These are phyloP conservation scores for Cicer chorassanicum DNA, from an alignment of 306 rosid genomes.

Conservation along the genomic window DNA sequence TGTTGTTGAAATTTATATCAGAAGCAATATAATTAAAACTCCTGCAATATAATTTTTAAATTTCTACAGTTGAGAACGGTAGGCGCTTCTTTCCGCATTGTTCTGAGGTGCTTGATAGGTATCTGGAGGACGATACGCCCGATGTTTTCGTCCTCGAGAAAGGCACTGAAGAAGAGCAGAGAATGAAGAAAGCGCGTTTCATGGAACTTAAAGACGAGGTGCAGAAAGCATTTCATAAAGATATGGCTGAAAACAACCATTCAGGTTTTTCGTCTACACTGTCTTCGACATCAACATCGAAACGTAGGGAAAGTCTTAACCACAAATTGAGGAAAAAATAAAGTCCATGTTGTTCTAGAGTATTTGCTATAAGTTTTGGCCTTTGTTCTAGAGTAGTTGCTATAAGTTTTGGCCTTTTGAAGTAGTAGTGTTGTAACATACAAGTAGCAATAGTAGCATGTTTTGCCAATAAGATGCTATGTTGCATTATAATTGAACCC, in stretches of 20 bases:
- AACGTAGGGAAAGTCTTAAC: slow-evolving; percentile 50
- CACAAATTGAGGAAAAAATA: slow-evolving; percentile 58
- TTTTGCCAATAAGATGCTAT: slow-evolving; percentile 43
- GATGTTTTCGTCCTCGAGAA: slow-evolving; percentile 73
- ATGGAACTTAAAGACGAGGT: slow-evolving; percentile 88
- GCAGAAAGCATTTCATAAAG: slow-evolving; percentile 84
- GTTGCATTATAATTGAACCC: neutral
- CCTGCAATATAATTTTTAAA: slow-evolving; percentile 26
- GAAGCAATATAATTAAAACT: neutral
- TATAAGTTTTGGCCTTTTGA: slow-evolving; percentile 37
- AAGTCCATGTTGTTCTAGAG: slow-evolving; percentile 18
- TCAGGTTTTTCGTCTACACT: slow-evolving; percentile 55
- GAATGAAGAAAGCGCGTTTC: slow-evolving; percentile 70
- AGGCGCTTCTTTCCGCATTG: slow-evolving; percentile 90
- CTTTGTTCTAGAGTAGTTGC: neutral
- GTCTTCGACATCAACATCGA: slow-evolving; percentile 62
- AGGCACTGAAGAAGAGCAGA: slow-evolving; percentile 75
- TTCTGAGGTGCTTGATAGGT: slow-evolving; percentile 86
- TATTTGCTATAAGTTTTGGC: slow-evolving; percentile 35
- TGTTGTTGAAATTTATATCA: too few relatives aligned
- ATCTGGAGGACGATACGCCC: slow-evolving; percentile 72
- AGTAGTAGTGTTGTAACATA: slow-evolving; percentile 26
- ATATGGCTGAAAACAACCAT: slow-evolving; percentile 63
- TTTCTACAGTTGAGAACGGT: slow-evolving; percentile 75
- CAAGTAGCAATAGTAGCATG: slow-evolving; percentile 42